These are phyloP conservation scores for Stellera chamaejasme DNA, from an alignment of 345 rosid species.

Conservation along the genomic window DNA sequence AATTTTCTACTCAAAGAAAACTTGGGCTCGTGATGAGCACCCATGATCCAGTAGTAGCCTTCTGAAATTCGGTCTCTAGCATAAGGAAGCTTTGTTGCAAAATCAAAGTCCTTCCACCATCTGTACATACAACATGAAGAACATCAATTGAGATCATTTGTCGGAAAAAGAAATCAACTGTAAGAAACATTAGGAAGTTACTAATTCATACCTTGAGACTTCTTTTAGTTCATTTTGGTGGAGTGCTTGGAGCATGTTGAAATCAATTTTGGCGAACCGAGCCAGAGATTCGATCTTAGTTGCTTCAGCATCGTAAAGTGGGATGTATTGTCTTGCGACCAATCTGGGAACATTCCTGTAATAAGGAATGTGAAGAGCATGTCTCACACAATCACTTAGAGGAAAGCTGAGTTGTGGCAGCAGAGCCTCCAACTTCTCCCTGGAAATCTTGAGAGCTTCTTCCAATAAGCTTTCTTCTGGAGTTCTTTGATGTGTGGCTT, in stretches of 20 bases:
- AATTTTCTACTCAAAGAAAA: constrained; percentile 7
- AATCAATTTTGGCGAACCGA: constrained; percentile 13
- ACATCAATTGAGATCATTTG: neutral
- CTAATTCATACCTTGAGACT: constrained; percentile 6
- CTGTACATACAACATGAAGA: neutral
- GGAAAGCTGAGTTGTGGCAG: neutral
- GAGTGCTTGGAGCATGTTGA: constrained; percentile 13
- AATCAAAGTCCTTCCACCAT: constrained; percentile 20
- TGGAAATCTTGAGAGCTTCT: constrained; percentile 1
- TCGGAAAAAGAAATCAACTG: too few species aligned
- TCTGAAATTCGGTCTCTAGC: neutral
- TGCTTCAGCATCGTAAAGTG: constrained; percentile 4
- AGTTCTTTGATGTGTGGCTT: constrained; percentile 11
- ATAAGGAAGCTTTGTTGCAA: constrained; percentile 13
- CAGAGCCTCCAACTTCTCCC: neutral
- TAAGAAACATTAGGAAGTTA: too few species aligned
- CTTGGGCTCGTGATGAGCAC: constrained; percentile 11
- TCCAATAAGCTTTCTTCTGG: constrained; percentile 23
- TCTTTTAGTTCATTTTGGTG: constrained; percentile 14
- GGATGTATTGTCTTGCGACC: constrained; percentile 18
- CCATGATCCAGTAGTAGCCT: constrained; percentile 10
- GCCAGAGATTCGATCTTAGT: too few species aligned
- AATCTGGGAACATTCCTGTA: constrained; percentile 14
- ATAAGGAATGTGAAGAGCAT: constrained; percentile 17
- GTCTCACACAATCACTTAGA: neutral